Conservation (phyloP, 352 stramenopile genomes). For the Globisporangium cylindrosporum region DNA sequence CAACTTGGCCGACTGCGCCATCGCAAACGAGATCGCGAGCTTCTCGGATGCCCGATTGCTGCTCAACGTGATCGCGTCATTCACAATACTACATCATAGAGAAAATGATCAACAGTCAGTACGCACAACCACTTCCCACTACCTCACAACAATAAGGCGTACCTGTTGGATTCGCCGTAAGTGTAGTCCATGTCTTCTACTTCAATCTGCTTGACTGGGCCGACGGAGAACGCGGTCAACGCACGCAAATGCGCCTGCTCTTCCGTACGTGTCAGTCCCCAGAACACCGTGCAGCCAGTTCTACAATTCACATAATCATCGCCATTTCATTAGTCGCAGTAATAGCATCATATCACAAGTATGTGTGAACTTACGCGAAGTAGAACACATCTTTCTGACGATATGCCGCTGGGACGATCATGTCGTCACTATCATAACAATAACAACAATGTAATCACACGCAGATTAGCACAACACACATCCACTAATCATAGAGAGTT, state of each 20-base stretch:
- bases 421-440: conserved; percentile 21
- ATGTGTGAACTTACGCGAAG: conserved; percentile 52
- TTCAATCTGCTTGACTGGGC: conserved; percentile 79
- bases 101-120: no score
- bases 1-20: conserved; percentile 92
- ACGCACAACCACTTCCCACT: no score
- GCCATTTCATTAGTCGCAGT: not conserved
- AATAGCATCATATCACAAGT: not conserved
- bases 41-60: conserved; percentile 85
- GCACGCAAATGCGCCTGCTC: conserved; percentile 74
- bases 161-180: conserved; percentile 64
- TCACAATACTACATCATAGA: conserved; percentile 35
- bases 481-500: not conserved
- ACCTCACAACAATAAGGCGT: not conserved
- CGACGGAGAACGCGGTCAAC: conserved; percentile 56
- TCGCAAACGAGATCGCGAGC: conserved; percentile 90
- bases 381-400: conserved; percentile 86
- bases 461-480: not conserved
- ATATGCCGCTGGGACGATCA: conserved; percentile 43
- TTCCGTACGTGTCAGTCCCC: conserved; percentile 80
- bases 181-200: conserved; percentile 90
- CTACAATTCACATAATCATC: conserved; percentile 24
- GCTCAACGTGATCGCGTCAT: conserved; percentile 85
- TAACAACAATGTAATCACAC: not conserved
- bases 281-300: conserved; percentile 88